phyloP scores from a whole-genome alignment of 2,329 filamentous ascomycete species.

The Alternaria dauci region DNA sequence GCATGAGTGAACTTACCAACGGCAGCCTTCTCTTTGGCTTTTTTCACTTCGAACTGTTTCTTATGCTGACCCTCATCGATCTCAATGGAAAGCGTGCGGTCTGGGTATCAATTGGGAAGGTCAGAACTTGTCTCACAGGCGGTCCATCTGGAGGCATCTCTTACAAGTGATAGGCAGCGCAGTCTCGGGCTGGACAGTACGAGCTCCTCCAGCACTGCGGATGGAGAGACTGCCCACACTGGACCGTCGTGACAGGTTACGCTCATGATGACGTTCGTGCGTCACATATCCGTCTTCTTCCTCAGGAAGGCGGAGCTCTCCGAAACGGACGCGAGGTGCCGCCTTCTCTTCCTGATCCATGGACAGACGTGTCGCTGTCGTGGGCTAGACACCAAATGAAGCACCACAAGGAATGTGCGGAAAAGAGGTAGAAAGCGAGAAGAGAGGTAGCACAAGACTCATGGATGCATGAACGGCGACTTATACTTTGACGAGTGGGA shows the following conservation, averaged over 20 bases:
- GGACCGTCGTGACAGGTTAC: constrained; percentile 44
- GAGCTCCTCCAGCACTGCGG: constrained; percentile 43
- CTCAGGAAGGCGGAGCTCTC: constrained; percentile 33
- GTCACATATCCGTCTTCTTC: constrained; percentile 46
- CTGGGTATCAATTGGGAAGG: neutral
- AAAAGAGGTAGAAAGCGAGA: constrained; percentile 14
- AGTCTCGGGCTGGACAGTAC: constrained; percentile 53
- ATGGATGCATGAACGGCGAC: constrained; percentile 10
- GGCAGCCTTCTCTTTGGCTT: constrained; percentile 44
- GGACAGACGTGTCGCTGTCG: constrained; percentile 8
- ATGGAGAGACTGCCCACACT: constrained; percentile 49
- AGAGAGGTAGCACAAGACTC: constrained; percentile 10
- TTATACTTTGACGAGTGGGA: constrained; percentile 17
- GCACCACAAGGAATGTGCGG: constrained; percentile 14
- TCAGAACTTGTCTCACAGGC: neutral
- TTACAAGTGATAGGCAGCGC: constrained; percentile 53
- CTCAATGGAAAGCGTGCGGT: constrained; percentile 56
- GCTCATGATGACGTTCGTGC: constrained; percentile 34
- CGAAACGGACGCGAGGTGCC: constrained; percentile 30
- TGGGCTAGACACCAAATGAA: constrained; percentile 11
- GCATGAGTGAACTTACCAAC: constrained; percentile 34
- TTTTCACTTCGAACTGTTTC: constrained; percentile 41
- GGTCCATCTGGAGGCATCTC: neutral
- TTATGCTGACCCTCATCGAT: constrained; percentile 47
- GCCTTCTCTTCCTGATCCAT: constrained; percentile 43